phyloP scores from a whole-genome alignment of 306 rosid species.

The Mucuna pruriens region DNA sequence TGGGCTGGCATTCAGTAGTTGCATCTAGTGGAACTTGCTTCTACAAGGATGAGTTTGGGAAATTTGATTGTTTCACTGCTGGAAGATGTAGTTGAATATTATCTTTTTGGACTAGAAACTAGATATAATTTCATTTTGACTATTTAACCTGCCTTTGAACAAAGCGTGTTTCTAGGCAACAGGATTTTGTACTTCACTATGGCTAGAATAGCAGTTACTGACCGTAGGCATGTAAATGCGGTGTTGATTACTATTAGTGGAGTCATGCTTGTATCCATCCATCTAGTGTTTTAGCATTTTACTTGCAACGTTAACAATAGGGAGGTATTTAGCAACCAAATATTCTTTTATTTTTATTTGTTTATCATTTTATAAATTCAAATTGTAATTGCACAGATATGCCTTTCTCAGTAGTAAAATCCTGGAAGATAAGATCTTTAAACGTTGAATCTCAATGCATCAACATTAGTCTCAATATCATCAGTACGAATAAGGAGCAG shows the following conservation, averaged over 20 bases:
- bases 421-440: constrained; percentile 3
- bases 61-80: constrained; percentile 15
- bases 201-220: constrained; percentile 7
- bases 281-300: constrained; percentile 16
- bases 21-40: constrained; percentile 28
- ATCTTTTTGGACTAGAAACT: constrained; percentile 6
- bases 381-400: constrained; percentile 24
- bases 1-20: constrained; percentile 5
- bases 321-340: not conserved
- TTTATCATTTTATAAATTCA: not conserved
- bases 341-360: not conserved
- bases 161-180: constrained; percentile 20
- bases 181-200: not conserved
- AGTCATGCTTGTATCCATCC: constrained; percentile 8
- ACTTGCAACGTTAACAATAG: constrained; percentile 11
- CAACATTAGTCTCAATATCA: constrained; percentile 1
- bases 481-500: not conserved
- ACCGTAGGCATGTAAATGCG: not conserved
- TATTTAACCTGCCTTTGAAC: constrained; percentile 1
- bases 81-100: constrained; percentile 28
- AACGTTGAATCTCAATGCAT: constrained; percentile 6
- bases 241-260: constrained; percentile 8
- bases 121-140: constrained; percentile 17
- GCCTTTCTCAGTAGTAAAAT: constrained; percentile 12
- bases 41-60: constrained; percentile 7